Evolutionary conservation across 208 protist genomes (phyloP), one percentile per base, ranked within the genome.

Genomic region (Trichomonas gallinae): DNA sequence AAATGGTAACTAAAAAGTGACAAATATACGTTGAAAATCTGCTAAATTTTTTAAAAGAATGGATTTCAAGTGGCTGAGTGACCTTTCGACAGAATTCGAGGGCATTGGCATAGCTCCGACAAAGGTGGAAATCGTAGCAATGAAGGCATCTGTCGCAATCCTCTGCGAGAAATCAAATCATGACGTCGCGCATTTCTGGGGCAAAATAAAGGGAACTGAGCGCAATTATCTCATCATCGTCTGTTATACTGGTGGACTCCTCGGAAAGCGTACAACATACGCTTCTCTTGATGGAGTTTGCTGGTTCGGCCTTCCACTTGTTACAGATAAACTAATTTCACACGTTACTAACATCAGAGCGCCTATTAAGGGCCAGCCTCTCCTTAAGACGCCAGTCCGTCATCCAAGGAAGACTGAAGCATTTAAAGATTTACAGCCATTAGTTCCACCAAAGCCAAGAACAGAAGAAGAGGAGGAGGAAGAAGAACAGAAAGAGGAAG

Each of bases 231-330:
- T 93, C 11, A 93, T 93, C n/a, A 93, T 93, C 31, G 23, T 34
- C 31, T 93, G 87, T 38, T 93, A 93, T 31, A 93, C 40, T 15
- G 44, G 36, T 15, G 87, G 87, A 11, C 44, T 93, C n/a, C 87
- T 93, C 3, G 87, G 87, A 34, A 38, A 48, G 51, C 42, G 45
- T 48, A 93, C 87, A 51, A 34, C 42, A 49, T 93, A 93, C 31
- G 87, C 87, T 48, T 93, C 87, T 17, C 87, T 93, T 26, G 87
- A 93, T 51, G 87, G 44, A 0, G 87, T 93, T 93, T 93, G 40
- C 23, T 93, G 87, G 87, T 93, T 93, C n/a, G 87, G 87, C n/a
- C 87, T 93, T 93, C 87, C 87, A 42, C 26, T 93, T 2, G 87
- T 93, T 17, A 93, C 87, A 93, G 44, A 93, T 17, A 38, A 34